Conservation (phyloP, 139 green algal species). For the Helicosporidium sp. region DNA sequence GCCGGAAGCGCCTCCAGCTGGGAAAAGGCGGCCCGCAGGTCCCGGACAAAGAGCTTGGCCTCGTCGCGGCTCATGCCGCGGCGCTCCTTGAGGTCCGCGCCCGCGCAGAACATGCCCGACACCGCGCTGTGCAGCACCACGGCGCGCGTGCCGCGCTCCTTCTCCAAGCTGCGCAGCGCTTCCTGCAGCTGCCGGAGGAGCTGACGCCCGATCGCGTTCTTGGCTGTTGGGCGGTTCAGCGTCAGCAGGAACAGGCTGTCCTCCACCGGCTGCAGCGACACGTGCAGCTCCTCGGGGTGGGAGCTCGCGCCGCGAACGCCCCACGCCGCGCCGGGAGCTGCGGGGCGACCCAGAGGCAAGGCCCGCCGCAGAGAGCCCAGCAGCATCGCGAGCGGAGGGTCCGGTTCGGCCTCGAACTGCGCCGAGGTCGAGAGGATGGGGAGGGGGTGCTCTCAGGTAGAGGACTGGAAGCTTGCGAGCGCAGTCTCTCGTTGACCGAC, state of each 20-base stretch:
- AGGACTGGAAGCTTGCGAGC: too few species aligned
- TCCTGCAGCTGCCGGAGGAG: constrained; percentile 44
- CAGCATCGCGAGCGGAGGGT: too few species aligned
- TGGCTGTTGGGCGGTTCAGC: constrained; percentile 30
- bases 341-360: too few species aligned
- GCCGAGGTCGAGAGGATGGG: too few species aligned
- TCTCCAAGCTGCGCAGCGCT: constrained; percentile 25
- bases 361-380: too few species aligned
- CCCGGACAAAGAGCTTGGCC: constrained; percentile 40
- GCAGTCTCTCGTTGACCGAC: too few species aligned
- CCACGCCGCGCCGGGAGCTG: too few species aligned
- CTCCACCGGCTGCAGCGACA: constrained; percentile 36
- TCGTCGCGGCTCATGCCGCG: constrained; percentile 48
- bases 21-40: constrained; percentile 36
- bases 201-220: constrained; percentile 51
- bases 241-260: constrained; percentile 36
- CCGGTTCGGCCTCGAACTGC: too few species aligned
- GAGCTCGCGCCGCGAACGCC: too few species aligned
- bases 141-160: constrained; percentile 44
- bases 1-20: constrained; percentile 30
- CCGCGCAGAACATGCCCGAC: constrained; percentile 50
- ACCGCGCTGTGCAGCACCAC: constrained; percentile 41
- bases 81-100: constrained; percentile 46
- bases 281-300: too few species aligned
- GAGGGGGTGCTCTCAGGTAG: too few species aligned